phyloP scores from a whole-genome alignment of 331 rosid genomes.

The Malus hybrid region DNA sequence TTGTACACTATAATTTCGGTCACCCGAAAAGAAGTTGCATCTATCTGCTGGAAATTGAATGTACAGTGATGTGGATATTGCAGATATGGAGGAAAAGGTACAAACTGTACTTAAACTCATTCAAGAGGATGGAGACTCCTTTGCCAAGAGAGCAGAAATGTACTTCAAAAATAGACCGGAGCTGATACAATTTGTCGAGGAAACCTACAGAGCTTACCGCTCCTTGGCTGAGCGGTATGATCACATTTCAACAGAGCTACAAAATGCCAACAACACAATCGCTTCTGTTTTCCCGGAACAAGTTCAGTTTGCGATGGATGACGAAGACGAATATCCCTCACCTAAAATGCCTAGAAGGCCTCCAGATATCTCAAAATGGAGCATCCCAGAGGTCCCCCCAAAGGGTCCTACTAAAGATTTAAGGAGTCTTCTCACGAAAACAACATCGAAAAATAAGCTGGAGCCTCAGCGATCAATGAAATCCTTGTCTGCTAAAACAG shows the following conservation, averaged over 20 bases:
- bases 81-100: conserved; percentile 95
- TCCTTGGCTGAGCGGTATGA: conserved; percentile 94
- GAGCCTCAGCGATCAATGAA: conserved; percentile 25
- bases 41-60: background rate
- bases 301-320: conserved; percentile 80
- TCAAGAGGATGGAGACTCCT: conserved; percentile 91
- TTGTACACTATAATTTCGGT: background rate
- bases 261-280: conserved; percentile 88
- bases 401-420: conserved; percentile 57
- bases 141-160: conserved; percentile 97
- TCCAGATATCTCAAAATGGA: conserved; percentile 32
- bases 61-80: conserved; percentile 12
- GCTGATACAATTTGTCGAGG: conserved; percentile 77
- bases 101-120: conserved; percentile 44
- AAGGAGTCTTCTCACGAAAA: conserved; percentile 34
- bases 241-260: conserved; percentile 90
- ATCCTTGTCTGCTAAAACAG: conserved; percentile 11
- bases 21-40: background rate
- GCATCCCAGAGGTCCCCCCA: conserved; percentile 63
- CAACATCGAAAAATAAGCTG: conserved; percentile 40
- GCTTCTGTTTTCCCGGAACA: conserved; percentile 90
- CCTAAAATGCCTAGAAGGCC: conserved; percentile 30
- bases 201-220: conserved; percentile 71
- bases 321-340: conserved; percentile 58
- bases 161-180: conserved; percentile 94